A percentile compares a stretch with the other conserved stretches of the same genome.
phyloP scores from a whole-genome alignment of 805 yeast species.

The Tetrapisispora pingtungensis region DNA sequence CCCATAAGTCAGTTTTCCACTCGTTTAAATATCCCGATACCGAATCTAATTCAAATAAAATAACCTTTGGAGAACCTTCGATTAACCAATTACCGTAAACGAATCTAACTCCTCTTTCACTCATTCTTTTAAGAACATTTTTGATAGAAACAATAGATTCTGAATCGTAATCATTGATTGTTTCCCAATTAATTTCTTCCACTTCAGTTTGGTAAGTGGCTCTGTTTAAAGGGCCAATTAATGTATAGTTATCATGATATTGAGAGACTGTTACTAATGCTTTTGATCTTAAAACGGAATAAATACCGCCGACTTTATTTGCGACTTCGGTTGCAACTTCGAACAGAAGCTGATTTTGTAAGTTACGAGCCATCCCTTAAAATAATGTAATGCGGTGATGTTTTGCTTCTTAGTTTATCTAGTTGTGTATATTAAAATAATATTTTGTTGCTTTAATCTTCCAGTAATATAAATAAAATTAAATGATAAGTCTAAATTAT shows the following conservation, averaged over 20 bases:
- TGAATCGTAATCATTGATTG: constrained; percentile 28
- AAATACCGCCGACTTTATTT: constrained; percentile 94
- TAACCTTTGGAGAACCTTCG: constrained; percentile 93
- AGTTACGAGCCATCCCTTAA: constrained; percentile 72
- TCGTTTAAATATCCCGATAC: constrained; percentile 65
- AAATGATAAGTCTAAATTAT: too few species aligned
- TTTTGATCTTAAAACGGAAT: constrained; percentile 90
- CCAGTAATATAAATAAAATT: too few species aligned
- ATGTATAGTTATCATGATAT: constrained; percentile 74
- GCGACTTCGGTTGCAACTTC: constrained; percentile 98
- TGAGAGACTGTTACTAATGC: constrained; percentile 96
- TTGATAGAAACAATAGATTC: constrained; percentile 20
- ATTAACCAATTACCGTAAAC: constrained; percentile 93
- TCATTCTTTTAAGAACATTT: constrained; percentile 65
- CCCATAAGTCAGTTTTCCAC: constrained; percentile 94
- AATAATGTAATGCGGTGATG: too few species aligned
- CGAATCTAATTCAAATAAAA: constrained; percentile 75
- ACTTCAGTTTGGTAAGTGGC: constrained; percentile 70
- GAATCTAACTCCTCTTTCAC: constrained; percentile 67
- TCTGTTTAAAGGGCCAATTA: constrained; percentile 78
- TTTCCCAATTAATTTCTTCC: constrained; percentile 56
- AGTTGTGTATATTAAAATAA: too few species aligned
- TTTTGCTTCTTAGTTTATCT: too few species aligned
- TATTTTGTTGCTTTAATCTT: too few species aligned
- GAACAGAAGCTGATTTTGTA: constrained; percentile 75